phyloP scores from a whole-genome alignment of 352 stramenopile genomes.

The Phytophthora sojae region DNA sequence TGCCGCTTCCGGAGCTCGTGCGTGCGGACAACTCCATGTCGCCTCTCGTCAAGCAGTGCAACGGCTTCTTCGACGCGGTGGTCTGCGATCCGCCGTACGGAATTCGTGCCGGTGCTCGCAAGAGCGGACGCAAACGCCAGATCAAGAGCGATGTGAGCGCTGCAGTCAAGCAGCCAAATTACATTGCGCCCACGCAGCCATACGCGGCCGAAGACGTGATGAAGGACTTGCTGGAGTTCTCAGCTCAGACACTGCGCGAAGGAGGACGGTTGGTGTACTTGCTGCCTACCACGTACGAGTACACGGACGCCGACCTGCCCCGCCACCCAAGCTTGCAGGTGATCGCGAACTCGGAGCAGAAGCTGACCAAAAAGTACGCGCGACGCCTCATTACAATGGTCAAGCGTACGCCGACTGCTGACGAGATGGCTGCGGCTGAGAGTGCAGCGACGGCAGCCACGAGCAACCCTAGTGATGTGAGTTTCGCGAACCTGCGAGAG shows the following conservation, averaged over 20 bases:
- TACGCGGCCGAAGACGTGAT: slow-evolving; percentile 98
- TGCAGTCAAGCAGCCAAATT: slow-evolving; percentile 78
- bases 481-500: slow-evolving; percentile 76
- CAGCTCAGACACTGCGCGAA: slow-evolving; percentile 74
- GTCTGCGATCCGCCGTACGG: slow-evolving; percentile 95
- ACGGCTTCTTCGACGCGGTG: slow-evolving; percentile 87
- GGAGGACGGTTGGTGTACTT: slow-evolving; percentile 89
- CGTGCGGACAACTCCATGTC: slow-evolving; percentile 91
- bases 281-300: slow-evolving; percentile 85
- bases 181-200: slow-evolving; percentile 95
- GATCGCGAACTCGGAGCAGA: slow-evolving; percentile 85
- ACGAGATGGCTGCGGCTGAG: slow-evolving; percentile 21
- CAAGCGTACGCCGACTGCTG: slow-evolving; percentile 50
- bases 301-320: slow-evolving; percentile 82
- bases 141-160: slow-evolving; percentile 38
- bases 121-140: slow-evolving; percentile 81
- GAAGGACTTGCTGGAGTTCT: slow-evolving; percentile 95
- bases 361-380: slow-evolving; percentile 87
- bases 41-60: slow-evolving; percentile 58
- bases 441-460: slow-evolving; percentile 22
- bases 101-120: slow-evolving; percentile 94
- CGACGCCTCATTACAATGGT: slow-evolving; percentile 89
- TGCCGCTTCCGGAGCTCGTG: slow-evolving; percentile 95
- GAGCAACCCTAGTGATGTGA: slow-evolving; percentile 47
- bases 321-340: slow-evolving; percentile 74